These are phyloP conservation scores for Pseudogymnoascus sp. DNA, from an alignment of 2,329 filamentous ascomycete species.

Conservation along the genomic window DNA sequence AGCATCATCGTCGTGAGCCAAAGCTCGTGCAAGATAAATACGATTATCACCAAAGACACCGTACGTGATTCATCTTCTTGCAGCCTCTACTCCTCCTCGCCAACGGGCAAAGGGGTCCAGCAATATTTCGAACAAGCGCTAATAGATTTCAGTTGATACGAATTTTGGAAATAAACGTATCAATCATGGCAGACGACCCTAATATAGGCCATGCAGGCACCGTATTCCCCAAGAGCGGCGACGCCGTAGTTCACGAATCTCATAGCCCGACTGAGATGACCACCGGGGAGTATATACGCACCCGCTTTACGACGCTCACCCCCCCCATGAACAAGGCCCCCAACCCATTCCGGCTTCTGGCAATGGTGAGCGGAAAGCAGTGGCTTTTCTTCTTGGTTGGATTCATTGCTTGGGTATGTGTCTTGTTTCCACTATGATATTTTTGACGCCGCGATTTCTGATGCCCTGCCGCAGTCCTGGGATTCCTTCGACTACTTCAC, in stretches of 20 bases:
- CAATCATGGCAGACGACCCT: background rate
- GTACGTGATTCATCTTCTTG: background rate
- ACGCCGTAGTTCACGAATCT: constrained; percentile 22
- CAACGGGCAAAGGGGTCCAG: background rate
- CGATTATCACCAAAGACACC: too few species aligned
- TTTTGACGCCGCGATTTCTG: background rate
- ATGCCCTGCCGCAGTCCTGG: constrained; percentile 38
- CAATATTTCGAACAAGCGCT: background rate
- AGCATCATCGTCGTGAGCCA: background rate
- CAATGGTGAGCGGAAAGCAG: constrained; percentile 53
- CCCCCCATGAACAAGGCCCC: constrained; percentile 54
- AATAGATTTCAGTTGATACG: background rate
- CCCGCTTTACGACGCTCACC: constrained; percentile 48
- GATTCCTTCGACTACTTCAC: constrained; percentile 62
- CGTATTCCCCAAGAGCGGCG: too few species aligned
- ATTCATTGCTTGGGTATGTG: constrained; percentile 54
- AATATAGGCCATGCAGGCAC: background rate
- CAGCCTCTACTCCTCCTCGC: background rate
- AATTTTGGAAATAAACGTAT: background rate
- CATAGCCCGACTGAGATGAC: constrained; percentile 20
- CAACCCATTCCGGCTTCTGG: constrained; percentile 64
- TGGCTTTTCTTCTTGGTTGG: constrained; percentile 76
- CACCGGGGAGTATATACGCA: constrained; percentile 27
- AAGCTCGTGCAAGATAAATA: background rate
- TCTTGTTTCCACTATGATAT: background rate